Evolutionary conservation across 148 eudicot genomes (phyloP).

Genomic region (Suaeda aralocaspica): DNA sequence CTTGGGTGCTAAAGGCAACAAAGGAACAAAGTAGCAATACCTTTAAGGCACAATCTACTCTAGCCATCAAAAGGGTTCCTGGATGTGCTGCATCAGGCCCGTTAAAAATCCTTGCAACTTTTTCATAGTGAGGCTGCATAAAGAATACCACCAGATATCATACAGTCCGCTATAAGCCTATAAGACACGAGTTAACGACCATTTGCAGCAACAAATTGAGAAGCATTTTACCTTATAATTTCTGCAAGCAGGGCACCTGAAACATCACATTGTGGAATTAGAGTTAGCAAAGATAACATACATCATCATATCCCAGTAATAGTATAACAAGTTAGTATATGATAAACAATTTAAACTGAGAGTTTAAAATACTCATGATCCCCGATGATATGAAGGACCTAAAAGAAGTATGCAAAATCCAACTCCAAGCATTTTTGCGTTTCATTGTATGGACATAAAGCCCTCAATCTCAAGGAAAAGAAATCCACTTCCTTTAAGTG

Average conservation of each 20-base stretch:
- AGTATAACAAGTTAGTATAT: background rate
- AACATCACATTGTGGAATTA: constrained; percentile 29
- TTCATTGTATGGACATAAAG: too few relatives aligned
- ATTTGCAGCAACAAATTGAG: constrained; percentile 1
- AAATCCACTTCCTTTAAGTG: too few relatives aligned
- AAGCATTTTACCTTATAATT: constrained; percentile 69
- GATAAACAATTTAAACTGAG: background rate
- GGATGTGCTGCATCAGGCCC: constrained; percentile 90
- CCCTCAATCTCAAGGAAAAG: too few relatives aligned
- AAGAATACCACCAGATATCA: constrained; percentile 14
- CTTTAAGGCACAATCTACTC: constrained; percentile 91
- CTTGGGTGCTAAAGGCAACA: background rate
- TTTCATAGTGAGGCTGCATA: constrained; percentile 94
- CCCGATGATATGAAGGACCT: background rate
- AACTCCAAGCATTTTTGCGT: too few relatives aligned
- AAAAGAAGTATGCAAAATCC: too few relatives aligned
- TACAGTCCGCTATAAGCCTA: background rate
- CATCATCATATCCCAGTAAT: background rate
- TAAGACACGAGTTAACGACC: too few relatives aligned
- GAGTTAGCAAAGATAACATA: constrained; percentile 8
- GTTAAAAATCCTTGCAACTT: constrained; percentile 87
- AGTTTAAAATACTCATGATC: background rate
- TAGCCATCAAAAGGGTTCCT: constrained; percentile 76
- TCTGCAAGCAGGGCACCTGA: constrained; percentile 98
- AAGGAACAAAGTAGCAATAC: constrained; percentile 45